Evolutionary conservation across 495 filamentous ascomycete species (phyloP).

Genomic region (Cryomyces minteri): DNA sequence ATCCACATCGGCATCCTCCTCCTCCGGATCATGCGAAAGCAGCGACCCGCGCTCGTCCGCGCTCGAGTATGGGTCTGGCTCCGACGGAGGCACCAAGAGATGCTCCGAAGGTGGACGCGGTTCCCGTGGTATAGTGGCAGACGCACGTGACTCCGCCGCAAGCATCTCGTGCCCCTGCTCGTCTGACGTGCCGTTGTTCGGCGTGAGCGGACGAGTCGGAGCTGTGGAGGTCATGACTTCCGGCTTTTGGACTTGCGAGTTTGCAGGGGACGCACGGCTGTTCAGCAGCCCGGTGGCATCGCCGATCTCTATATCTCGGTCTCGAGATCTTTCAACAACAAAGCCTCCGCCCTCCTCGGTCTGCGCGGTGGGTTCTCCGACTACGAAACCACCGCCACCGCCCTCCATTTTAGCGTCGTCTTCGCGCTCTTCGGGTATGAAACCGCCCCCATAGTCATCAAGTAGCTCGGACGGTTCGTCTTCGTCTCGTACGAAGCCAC

Average conservation of each 20-base stretch:
- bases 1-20: slow-evolving; percentile 38
- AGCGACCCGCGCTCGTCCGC: slow-evolving; percentile 11
- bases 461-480: neutral
- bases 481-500: slow-evolving; percentile 1
- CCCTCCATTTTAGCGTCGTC: neutral
- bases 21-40: slow-evolving; percentile 44
- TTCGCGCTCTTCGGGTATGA: slow-evolving; percentile 5
- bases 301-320: too few relatives aligned
- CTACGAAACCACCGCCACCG: slow-evolving; percentile 9
- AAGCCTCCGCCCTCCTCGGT: slow-evolving; percentile 4
- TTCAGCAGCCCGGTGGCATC: too few relatives aligned
- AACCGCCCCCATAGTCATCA: slow-evolving; percentile 5
- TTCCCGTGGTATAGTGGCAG: too few relatives aligned
- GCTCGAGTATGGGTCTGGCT: too few relatives aligned
- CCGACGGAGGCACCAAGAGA: too few relatives aligned
- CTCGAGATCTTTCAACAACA: neutral
- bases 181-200: too few relatives aligned
- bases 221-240: neutral
- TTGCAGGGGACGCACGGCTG: neutral
- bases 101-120: too few relatives aligned
- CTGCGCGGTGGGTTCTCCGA: slow-evolving; percentile 3
- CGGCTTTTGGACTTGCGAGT: neutral
- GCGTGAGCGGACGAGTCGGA: neutral
- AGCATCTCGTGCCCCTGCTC: too few relatives aligned
- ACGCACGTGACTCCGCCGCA: too few relatives aligned